Evolutionary conservation across 192 early-diverging fungal genomes (phyloP).

Genomic region (Backusella parvicylindrica): DNA sequence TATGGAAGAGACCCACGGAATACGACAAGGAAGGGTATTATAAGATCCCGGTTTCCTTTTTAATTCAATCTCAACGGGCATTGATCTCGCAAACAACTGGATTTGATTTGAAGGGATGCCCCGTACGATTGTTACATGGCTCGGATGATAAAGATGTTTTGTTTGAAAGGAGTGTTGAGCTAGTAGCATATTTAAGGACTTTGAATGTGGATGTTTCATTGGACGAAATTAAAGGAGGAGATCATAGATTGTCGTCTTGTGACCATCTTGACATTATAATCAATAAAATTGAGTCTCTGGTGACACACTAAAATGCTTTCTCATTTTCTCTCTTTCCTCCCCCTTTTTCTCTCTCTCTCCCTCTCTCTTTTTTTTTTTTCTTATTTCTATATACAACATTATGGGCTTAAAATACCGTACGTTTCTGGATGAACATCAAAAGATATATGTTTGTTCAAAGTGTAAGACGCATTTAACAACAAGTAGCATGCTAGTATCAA

Average conservation of each 20-base stretch:
- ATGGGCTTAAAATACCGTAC: constrained; percentile 53
- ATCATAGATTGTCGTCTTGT: constrained; percentile 32
- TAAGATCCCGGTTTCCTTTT: constrained; percentile 18
- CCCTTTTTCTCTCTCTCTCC: not conserved
- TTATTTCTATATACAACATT: not conserved
- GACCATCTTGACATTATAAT: constrained; percentile 14
- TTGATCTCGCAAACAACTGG: not conserved
- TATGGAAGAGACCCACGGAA: constrained; percentile 18
- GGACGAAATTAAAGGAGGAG: constrained; percentile 23
- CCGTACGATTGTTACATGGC: constrained; percentile 24
- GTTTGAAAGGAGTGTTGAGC: not conserved
- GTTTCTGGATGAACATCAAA: constrained; percentile 29
- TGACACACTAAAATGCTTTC: constrained; percentile 5
- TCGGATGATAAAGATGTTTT: constrained; percentile 10
- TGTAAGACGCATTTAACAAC: constrained; percentile 54
- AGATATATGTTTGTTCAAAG: constrained; percentile 43
- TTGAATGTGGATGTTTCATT: not conserved
- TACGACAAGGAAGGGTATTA: constrained; percentile 27
- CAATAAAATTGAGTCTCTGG: not conserved
- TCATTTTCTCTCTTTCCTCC: not conserved
- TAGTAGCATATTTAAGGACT: constrained; percentile 1
- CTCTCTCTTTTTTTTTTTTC: not conserved
- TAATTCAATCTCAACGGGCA: constrained; percentile 10
- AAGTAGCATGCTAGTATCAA: constrained; percentile 42
- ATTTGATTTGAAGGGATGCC: not conserved